Conservation (phyloP, 2,329 filamentous ascomycete genomes). For the Ceratocystis papillata region DNA sequence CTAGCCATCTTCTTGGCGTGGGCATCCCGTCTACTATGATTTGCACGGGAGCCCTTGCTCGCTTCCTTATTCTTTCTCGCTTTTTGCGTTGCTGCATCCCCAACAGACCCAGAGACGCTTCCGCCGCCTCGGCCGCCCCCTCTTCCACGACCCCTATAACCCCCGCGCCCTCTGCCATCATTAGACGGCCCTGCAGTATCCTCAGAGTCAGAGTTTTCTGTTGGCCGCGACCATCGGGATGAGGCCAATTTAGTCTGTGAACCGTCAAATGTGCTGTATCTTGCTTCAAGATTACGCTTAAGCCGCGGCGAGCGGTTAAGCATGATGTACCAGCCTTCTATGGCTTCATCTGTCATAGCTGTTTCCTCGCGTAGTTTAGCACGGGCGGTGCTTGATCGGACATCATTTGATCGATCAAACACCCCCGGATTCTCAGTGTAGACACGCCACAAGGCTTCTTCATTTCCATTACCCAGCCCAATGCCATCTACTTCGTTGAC, state of each 20-base stretch:
- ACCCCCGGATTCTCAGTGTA: constrained; percentile 54
- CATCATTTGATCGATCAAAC: constrained; percentile 62
- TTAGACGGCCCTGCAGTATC: constrained; percentile 32
- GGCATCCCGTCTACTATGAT: constrained; percentile 72
- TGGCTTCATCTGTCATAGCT: constrained; percentile 81
- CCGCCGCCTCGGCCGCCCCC: constrained; percentile 39
- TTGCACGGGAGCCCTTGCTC: constrained; percentile 69
- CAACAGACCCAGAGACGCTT: constrained; percentile 52
- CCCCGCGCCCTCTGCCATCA: constrained; percentile 37
- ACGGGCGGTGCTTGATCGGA: constrained; percentile 46
- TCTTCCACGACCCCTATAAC: constrained; percentile 38
- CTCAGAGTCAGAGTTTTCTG: constrained; percentile 16
- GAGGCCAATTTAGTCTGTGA: constrained; percentile 53
- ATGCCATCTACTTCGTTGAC: constrained; percentile 42
- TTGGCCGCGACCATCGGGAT: constrained; percentile 47
- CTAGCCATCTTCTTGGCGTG: constrained; percentile 55
- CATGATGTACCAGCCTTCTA: constrained; percentile 93
- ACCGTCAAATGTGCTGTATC: constrained; percentile 55
- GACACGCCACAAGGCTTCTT: constrained; percentile 61
- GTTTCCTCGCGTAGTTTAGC: constrained; percentile 60
- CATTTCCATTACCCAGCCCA: constrained; percentile 41
- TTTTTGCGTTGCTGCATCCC: constrained; percentile 60
- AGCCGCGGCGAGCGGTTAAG: constrained; percentile 59
- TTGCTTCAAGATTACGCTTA: constrained; percentile 58
- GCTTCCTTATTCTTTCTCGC: constrained; percentile 69